Evolutionary conservation across 225 moss, liverwort and hornwort species (phyloP).

Genomic region (Polytrichum commune): DNA sequence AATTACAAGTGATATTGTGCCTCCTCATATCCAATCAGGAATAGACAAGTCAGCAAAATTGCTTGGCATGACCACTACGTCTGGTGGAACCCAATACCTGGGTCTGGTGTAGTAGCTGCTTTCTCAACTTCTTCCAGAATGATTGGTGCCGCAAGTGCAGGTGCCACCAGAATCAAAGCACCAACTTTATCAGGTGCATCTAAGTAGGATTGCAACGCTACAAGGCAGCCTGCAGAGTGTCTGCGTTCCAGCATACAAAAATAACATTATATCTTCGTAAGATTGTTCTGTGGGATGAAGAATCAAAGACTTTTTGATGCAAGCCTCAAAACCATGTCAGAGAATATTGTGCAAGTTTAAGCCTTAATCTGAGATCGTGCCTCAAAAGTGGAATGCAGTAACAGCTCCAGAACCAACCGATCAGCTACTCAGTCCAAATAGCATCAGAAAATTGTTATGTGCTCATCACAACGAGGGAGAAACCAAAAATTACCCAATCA

Average conservation of each 20-base stretch:
- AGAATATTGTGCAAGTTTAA: too few relatives aligned
- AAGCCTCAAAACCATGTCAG: too few relatives aligned
- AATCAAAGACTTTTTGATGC: too few relatives aligned
- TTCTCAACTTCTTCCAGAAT: conserved; percentile 48
- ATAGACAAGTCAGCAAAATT: too few relatives aligned
- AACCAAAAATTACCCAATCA: conserved; percentile 74
- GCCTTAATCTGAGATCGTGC: too few relatives aligned
- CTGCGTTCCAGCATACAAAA: conserved; percentile 23
- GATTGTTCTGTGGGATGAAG: too few relatives aligned
- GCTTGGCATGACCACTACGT: not conserved
- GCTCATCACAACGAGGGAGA: not conserved
- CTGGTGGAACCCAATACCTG: conserved; percentile 21
- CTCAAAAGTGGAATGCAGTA: too few relatives aligned
- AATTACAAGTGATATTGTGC: too few relatives aligned
- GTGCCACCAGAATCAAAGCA: conserved; percentile 77
- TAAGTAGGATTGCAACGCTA: conserved; percentile 84
- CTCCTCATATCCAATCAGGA: too few relatives aligned
- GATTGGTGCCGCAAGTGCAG: conserved; percentile 71
- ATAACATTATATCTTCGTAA: too few relatives aligned
- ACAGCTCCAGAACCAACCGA: not conserved
- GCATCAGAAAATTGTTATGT: not conserved
- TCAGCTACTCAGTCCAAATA: conserved; percentile 1
- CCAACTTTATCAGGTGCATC: conserved; percentile 85
- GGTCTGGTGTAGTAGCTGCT: conserved; percentile 17
- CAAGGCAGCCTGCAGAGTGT: conserved; percentile 93